A percentile compares a stretch with the other conserved stretches of the same genome.
These are phyloP conservation scores for Termitomyces sp. DNA, from an alignment of 768 basidiomycete species.

Conservation along the genomic window DNA sequence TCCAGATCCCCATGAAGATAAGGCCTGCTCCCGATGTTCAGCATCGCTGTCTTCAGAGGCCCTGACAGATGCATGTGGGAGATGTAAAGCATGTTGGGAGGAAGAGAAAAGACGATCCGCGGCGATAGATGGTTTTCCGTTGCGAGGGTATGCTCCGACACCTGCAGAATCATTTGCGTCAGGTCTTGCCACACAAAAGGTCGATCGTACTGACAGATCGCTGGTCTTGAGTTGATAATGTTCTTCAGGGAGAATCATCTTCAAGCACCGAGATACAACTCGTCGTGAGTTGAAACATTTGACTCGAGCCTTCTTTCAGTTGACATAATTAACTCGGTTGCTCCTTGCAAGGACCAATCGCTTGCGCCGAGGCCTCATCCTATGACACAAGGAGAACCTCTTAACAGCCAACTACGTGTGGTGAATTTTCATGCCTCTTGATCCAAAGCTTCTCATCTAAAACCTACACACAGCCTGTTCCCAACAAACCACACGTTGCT, in stretches of 20 bases:
- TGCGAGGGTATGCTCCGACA: not conserved
- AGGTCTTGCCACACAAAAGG: not conserved
- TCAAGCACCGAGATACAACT: not conserved
- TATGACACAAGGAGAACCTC: not conserved
- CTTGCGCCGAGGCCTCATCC: not conserved
- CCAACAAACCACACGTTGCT: not conserved
- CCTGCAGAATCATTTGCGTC: not conserved
- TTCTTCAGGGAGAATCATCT: not conserved
- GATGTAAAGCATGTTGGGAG: slow-evolving; percentile 1
- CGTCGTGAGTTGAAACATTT: not conserved
- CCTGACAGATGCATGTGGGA: not conserved
- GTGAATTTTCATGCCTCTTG: not conserved
- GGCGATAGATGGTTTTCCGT: not conserved
- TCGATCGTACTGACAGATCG: not conserved
- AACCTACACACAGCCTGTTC: not conserved
- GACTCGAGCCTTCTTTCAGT: not conserved
- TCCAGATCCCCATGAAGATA: not conserved
- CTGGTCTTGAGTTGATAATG: not conserved
- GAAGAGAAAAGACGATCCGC: not conserved
- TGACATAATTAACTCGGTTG: not conserved
- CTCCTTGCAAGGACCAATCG: not conserved
- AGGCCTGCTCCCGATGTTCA: slow-evolving; percentile 2
- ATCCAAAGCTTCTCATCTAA: not conserved
- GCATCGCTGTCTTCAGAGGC: not conserved
- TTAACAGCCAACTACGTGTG: not conserved